phyloP scores from a whole-genome alignment of 805 yeast species.

The Yarrowia phangngaensis region DNA sequence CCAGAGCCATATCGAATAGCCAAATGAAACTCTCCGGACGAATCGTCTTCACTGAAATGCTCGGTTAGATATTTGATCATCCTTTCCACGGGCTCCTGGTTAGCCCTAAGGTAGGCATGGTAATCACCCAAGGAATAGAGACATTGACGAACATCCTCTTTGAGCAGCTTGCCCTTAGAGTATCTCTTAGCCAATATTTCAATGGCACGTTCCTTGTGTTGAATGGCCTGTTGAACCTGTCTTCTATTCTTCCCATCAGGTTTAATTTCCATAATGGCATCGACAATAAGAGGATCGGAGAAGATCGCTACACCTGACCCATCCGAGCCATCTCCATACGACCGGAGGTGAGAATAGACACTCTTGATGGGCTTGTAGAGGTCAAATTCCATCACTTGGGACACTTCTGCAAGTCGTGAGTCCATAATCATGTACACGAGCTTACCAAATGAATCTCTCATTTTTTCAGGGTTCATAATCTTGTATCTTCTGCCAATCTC shows the following conservation, averaged over 20 bases:
- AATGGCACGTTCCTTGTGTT: constrained; percentile 64
- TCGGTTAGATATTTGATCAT: constrained; percentile 53
- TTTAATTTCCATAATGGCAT: constrained; percentile 65
- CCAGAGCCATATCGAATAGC: constrained; percentile 63
- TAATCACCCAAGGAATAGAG: constrained; percentile 76
- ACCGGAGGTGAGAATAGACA: constrained; percentile 48
- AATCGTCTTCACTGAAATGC: constrained; percentile 44
- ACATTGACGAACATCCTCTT: constrained; percentile 66
- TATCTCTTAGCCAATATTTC: constrained; percentile 55
- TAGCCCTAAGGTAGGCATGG: constrained; percentile 65
- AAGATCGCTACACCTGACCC: constrained; percentile 42
- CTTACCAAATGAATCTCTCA: constrained; percentile 76
- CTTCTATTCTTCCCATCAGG: constrained; percentile 55
- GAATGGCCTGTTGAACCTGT: constrained; percentile 56
- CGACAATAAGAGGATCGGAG: constrained; percentile 54
- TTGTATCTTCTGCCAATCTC: constrained; percentile 79
- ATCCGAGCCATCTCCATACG: constrained; percentile 36
- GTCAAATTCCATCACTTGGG: constrained; percentile 69
- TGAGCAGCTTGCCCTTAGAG: constrained; percentile 38
- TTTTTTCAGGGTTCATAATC: constrained; percentile 77
- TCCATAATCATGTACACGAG: constrained; percentile 83
- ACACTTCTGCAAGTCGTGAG: constrained; percentile 67
- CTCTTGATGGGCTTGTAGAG: constrained; percentile 68
- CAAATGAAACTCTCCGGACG: constrained; percentile 43
- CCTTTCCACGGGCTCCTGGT: constrained; percentile 61